Evolutionary conservation across 1,139 yeast genomes (phyloP).

Genomic region (Pneumocystis carinii): DNA sequence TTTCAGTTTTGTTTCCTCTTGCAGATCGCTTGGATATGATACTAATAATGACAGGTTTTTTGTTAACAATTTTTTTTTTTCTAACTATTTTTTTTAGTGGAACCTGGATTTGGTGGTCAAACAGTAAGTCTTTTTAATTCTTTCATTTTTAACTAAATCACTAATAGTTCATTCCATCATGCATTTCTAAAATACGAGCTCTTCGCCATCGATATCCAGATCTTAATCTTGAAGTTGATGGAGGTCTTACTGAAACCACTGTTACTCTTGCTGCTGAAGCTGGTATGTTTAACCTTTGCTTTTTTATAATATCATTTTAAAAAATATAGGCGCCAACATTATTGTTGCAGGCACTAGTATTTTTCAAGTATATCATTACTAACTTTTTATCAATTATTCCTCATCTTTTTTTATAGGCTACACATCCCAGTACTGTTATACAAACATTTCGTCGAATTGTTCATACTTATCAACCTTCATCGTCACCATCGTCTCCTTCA

Average conservation of each 20-base stretch:
- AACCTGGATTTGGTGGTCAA: conserved; percentile 98
- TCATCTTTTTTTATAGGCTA: background rate
- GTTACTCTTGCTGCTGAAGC: conserved; percentile 76
- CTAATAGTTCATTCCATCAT: background rate
- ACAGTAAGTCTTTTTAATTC: conserved; percentile 93
- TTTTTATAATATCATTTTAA: background rate
- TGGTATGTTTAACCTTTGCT: conserved; percentile 29
- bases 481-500: background rate
- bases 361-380: conserved; percentile 4
- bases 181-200: conserved; percentile 36
- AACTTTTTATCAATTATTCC: background rate
- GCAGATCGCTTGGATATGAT: conserved; percentile 81
- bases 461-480: background rate
- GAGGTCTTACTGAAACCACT: conserved; percentile 81
- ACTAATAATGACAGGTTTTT: conserved; percentile 47
- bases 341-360: conserved; percentile 96
- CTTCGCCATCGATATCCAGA: conserved; percentile 53
- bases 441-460: conserved; percentile 1
- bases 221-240: conserved; percentile 87
- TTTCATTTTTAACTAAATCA: conserved; percentile 35
- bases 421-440: background rate
- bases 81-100: conserved; percentile 35
- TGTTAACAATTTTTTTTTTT: background rate
- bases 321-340: conserved; percentile 49
- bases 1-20: conserved; percentile 62